Evolutionary conservation across 331 rosid genomes (phyloP).

Genomic region (Saraca asoca): DNA sequence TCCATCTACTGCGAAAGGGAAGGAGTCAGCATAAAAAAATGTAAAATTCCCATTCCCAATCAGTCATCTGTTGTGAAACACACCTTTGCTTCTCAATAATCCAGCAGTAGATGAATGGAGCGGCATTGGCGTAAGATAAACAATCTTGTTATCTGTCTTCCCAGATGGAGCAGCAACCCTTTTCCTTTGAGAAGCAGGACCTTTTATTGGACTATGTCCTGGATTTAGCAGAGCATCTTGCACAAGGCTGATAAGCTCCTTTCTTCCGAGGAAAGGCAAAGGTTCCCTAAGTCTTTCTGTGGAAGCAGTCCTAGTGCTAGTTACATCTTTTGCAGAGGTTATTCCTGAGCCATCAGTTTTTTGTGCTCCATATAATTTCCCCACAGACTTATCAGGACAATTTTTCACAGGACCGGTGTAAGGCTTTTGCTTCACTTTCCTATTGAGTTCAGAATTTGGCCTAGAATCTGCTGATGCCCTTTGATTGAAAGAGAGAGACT

Average conservation of each 20-base stretch:
- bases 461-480: constrained; percentile 35
- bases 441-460: constrained; percentile 43
- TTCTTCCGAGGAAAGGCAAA: constrained; percentile 67
- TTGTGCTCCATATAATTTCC: constrained; percentile 51
- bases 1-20: constrained; percentile 47
- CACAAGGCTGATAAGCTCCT: constrained; percentile 58
- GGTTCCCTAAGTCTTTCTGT: constrained; percentile 63
- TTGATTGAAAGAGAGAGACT: constrained; percentile 36
- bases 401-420: constrained; percentile 29
- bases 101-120: constrained; percentile 48
- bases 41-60: constrained; percentile 7
- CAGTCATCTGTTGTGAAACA: constrained; percentile 20
- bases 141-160: constrained; percentile 44
- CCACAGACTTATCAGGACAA: constrained; percentile 34
- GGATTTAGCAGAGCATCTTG: constrained; percentile 55
- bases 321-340: constrained; percentile 62
- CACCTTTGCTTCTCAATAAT: constrained; percentile 54
- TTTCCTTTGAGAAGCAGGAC: constrained; percentile 70
- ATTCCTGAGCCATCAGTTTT: constrained; percentile 68
- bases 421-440: constrained; percentile 40
- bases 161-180: constrained; percentile 66
- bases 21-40: constrained; percentile 23
- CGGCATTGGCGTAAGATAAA: constrained; percentile 61
- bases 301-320: constrained; percentile 57
- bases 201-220: constrained; percentile 38